Evolutionary conservation across 345 rosid species (phyloP).

Genomic region (Erodium maritimum): DNA sequence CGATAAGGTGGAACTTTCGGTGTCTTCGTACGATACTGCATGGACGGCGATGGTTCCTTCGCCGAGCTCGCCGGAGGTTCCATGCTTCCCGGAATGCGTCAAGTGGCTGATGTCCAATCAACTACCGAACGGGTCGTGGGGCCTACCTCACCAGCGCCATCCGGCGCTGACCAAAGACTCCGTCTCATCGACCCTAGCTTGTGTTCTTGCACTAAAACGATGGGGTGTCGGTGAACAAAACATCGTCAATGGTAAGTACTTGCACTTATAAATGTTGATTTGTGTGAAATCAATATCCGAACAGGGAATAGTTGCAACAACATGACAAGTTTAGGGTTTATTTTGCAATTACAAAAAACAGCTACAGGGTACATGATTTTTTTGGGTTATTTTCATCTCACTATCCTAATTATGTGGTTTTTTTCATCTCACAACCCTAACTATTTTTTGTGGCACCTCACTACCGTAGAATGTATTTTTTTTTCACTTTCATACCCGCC

Average conservation of each 20-base stretch:
- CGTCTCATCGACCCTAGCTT: conserved; percentile 62
- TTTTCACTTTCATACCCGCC: no score
- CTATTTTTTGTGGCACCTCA: no score
- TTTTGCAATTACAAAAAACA: no score
- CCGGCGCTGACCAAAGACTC: conserved; percentile 43
- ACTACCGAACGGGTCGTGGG: conserved; percentile 75
- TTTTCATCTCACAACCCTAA: no score
- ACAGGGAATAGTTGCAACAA: no score
- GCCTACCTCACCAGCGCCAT: conserved; percentile 32
- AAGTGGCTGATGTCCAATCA: conserved; percentile 74
- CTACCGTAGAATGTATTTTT: no score
- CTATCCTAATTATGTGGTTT: no score
- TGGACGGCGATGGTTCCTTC: conserved; percentile 90
- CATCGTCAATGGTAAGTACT: conserved; percentile 45
- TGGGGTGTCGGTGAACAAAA: conserved; percentile 70
- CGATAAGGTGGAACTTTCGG: conserved; percentile 42
- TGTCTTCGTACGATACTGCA: conserved; percentile 79
- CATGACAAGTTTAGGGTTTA: no score
- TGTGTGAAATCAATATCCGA: background rate
- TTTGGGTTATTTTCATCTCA: no score
- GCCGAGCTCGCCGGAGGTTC: conserved; percentile 25
- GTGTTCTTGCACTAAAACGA: conserved; percentile 57
- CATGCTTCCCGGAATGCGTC: no score
- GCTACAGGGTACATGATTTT: no score
- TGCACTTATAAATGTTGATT: background rate